Percentiles rank a stretch among this genome's conserved stretches.
Evolutionary conservation across 805 yeast genomes (phyloP).

Genomic region (Grigorovia jiainica): DNA sequence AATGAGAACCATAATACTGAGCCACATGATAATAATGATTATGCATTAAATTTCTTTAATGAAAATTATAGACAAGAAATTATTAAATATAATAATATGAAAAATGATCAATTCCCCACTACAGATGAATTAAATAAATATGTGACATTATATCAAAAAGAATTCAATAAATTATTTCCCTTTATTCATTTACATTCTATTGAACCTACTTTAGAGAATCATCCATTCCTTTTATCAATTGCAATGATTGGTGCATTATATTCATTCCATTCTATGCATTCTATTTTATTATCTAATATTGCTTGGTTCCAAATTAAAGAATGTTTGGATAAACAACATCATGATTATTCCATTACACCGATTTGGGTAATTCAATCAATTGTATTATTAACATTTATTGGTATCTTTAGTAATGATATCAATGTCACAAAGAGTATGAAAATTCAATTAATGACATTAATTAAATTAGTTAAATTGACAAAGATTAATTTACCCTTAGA

Average conservation of each 20-base stretch:
- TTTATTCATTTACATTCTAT: constrained; percentile 58
- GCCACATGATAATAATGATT: neutral
- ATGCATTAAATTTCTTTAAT: constrained; percentile 27
- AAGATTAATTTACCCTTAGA: constrained; percentile 55
- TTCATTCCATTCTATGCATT: constrained; percentile 68
- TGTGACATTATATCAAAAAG: constrained; percentile 61
- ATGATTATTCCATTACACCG: constrained; percentile 52
- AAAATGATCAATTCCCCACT: constrained; percentile 59
- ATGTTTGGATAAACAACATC: constrained; percentile 43
- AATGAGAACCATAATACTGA: no score
- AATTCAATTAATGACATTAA: constrained; percentile 70
- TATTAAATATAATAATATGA: constrained; percentile 42
- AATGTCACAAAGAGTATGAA: constrained; percentile 71
- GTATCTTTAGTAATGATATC: constrained; percentile 59
- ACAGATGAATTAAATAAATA: constrained; percentile 69
- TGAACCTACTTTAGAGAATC: constrained; percentile 40
- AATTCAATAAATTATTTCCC: constrained; percentile 65
- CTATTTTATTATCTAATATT: constrained; percentile 59
- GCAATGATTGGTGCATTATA: constrained; percentile 85
- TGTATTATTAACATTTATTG: constrained; percentile 73
- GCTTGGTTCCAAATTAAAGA: constrained; percentile 60
- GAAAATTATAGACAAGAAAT: constrained; percentile 46
- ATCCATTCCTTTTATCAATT: constrained; percentile 68
- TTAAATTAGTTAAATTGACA: constrained; percentile 68
- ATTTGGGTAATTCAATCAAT: constrained; percentile 81